A percentile compares a stretch with the other conserved stretches of the same genome.
These are phyloP conservation scores for Solanum ahanhuiri DNA, from an alignment of 257 asterid species.

Conservation along the genomic window DNA sequence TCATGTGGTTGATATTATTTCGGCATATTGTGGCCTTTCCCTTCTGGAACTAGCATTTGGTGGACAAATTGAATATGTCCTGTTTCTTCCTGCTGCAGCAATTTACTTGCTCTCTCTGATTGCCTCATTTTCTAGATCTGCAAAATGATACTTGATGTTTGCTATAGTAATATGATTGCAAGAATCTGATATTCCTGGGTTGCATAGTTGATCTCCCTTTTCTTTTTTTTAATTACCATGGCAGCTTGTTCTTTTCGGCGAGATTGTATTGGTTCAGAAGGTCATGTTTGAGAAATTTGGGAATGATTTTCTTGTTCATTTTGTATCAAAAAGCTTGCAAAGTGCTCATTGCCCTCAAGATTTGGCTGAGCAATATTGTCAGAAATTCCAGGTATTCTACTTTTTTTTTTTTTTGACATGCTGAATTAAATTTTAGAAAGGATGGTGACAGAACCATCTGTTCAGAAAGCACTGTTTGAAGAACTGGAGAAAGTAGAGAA, in stretches of 20 bases:
- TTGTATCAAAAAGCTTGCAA: slow-evolving; percentile 67
- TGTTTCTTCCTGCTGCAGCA: neutral
- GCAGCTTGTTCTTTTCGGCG: slow-evolving; percentile 69
- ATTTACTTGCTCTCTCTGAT: neutral
- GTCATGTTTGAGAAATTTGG: slow-evolving; percentile 90
- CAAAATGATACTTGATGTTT: neutral
- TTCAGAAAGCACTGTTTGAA: neutral
- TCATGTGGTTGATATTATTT: neutral
- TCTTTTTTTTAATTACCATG: slow-evolving; percentile 6
- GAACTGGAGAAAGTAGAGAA: neutral
- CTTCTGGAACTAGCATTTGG: neutral
- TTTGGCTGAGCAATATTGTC: slow-evolving; percentile 80
- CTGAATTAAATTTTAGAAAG: neutral
- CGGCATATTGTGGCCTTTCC: neutral
- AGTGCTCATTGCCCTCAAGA: slow-evolving; percentile 67
- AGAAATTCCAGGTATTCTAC: slow-evolving; percentile 67
- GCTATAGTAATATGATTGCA: neutral
- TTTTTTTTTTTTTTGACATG: neutral
- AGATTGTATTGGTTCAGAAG: slow-evolving; percentile 79
- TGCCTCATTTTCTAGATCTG: neutral
- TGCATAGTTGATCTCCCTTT: neutral
- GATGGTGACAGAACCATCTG: neutral
- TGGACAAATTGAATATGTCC: neutral
- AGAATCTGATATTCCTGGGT: neutral
- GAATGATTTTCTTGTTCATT: slow-evolving; percentile 56